A percentile compares a stretch with the other conserved stretches of the same genome.
Evolutionary conservation across 768 basidiomycete genomes (phyloP).

Genomic region (Cubamyces lactineus): DNA sequence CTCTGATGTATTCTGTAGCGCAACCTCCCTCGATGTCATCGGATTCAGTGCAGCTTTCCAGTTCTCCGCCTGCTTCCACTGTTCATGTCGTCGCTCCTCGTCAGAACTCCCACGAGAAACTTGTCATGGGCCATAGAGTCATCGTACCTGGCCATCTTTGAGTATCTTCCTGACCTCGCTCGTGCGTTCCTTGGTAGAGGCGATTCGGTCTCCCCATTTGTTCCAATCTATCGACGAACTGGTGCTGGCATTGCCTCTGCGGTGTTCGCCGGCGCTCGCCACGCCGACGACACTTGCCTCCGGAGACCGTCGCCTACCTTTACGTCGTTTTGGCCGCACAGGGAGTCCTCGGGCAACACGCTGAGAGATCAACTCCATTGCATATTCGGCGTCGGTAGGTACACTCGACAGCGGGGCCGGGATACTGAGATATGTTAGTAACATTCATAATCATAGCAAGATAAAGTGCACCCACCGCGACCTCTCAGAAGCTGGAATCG

Average conservation of each 20-base stretch:
- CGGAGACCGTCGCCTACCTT: background rate
- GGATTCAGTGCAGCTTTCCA: slow-evolving; percentile 24
- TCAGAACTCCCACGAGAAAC: background rate
- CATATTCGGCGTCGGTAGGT: slow-evolving; percentile 71
- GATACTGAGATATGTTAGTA: slow-evolving; percentile 29
- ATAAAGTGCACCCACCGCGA: slow-evolving; percentile 42
- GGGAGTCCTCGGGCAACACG: slow-evolving; percentile 59
- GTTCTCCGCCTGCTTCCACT: slow-evolving; percentile 31
- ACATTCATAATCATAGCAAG: background rate
- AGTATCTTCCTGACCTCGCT: slow-evolving; percentile 45
- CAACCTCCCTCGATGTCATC: slow-evolving; percentile 16
- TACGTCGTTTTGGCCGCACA: slow-evolving; percentile 38
- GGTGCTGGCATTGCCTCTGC: background rate
- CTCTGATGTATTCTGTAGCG: slow-evolving; percentile 12
- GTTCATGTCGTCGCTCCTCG: background rate
- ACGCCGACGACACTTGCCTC: background rate
- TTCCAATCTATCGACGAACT: slow-evolving; percentile 50
- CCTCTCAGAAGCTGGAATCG: slow-evolving; percentile 50
- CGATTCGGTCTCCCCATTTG: slow-evolving; percentile 56
- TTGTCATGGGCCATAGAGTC: background rate
- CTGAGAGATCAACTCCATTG: slow-evolving; percentile 68
- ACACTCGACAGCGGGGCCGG: slow-evolving; percentile 48
- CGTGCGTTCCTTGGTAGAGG: slow-evolving; percentile 48
- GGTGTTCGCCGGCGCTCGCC: background rate
- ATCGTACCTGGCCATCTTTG: slow-evolving; percentile 39